Conservation (phyloP, 805 yeast genomes). For the Isabelozyma rhagii region DNA sequence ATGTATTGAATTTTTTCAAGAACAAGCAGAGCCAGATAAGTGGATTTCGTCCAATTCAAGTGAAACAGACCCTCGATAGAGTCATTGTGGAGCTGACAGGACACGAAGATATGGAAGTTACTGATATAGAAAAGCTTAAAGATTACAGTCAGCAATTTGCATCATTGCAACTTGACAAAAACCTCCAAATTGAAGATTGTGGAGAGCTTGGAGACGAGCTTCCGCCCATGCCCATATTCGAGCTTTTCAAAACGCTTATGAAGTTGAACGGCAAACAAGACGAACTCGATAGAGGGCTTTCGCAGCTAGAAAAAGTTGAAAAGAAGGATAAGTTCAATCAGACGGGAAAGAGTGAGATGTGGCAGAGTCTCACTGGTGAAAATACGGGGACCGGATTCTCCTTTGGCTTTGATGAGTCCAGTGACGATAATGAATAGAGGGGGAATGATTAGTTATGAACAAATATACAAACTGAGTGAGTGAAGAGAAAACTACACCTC, state of each 20-base stretch:
- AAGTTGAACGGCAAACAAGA: slow-evolving; percentile 32
- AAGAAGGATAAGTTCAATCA: slow-evolving; percentile 14
- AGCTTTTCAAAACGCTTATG: slow-evolving; percentile 55
- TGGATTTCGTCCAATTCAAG: slow-evolving; percentile 66
- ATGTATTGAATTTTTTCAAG: slow-evolving; percentile 64
- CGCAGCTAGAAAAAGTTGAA: slow-evolving; percentile 30
- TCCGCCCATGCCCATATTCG: slow-evolving; percentile 57
- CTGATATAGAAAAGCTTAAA: slow-evolving; percentile 15
- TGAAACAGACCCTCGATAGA: slow-evolving; percentile 33
- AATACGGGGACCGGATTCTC: slow-evolving; percentile 15
- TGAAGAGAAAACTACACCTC: too few species aligned
- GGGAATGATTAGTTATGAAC: not conserved
- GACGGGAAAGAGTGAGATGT: slow-evolving; percentile 44
- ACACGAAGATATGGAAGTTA: slow-evolving; percentile 1
- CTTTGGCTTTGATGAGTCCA: slow-evolving; percentile 23
- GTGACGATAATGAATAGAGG: slow-evolving; percentile 11
- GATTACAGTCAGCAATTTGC: slow-evolving; percentile 25
- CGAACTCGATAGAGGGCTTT: slow-evolving; percentile 29
- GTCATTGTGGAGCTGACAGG: slow-evolving; percentile 5
- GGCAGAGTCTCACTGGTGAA: slow-evolving; percentile 45
- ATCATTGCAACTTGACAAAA: slow-evolving; percentile 14
- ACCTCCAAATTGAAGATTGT: slow-evolving; percentile 55
- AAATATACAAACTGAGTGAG: too few species aligned
- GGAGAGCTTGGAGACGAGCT: slow-evolving; percentile 46
- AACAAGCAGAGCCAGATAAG: slow-evolving; percentile 69